Conservation (phyloP, 1,284 basidiomycete genomes). For the Pulchroboletus neoregius region DNA sequence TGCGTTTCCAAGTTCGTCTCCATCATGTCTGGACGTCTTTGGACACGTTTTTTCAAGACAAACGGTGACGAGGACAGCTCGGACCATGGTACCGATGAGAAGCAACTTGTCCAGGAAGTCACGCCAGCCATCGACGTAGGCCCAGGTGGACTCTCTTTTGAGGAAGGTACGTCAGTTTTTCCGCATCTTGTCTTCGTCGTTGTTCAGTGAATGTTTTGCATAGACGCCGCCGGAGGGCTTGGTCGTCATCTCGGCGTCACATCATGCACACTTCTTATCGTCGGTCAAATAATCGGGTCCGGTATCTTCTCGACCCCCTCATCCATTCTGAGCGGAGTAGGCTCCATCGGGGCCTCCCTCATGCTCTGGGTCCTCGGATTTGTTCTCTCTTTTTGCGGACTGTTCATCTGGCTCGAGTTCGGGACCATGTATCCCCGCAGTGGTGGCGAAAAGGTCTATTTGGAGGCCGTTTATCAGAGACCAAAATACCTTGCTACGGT, state of each 20-base stretch:
- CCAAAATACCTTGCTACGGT: conserved; percentile 47
- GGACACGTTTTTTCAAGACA: not conserved
- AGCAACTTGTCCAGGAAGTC: not conserved
- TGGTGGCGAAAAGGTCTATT: conserved; percentile 56
- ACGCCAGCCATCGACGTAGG: conserved; percentile 4
- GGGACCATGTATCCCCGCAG: conserved; percentile 53
- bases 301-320: conserved; percentile 64
- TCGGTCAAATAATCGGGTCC: conserved; percentile 56
- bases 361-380: conserved; percentile 58
- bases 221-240: conserved; percentile 46
- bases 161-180: conserved; percentile 19
- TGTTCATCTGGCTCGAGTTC: conserved; percentile 55
- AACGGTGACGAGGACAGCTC: not conserved
- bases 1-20: too few species aligned
- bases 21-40: conserved; percentile 1
- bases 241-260: conserved; percentile 48
- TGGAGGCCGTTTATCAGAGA: conserved; percentile 46
- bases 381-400: conserved; percentile 47
- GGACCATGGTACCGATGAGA: not conserved
- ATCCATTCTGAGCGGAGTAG: conserved; percentile 48
- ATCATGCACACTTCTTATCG: conserved; percentile 47
- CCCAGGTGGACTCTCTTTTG: conserved; percentile 23
- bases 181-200: not conserved
- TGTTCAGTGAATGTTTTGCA: not conserved
- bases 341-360: conserved; percentile 50